A percentile compares a stretch with the other conserved stretches of the same genome.
phyloP scores from a whole-genome alignment of 2,329 filamentous ascomycete species.

The Talaromyces rugulosus region DNA sequence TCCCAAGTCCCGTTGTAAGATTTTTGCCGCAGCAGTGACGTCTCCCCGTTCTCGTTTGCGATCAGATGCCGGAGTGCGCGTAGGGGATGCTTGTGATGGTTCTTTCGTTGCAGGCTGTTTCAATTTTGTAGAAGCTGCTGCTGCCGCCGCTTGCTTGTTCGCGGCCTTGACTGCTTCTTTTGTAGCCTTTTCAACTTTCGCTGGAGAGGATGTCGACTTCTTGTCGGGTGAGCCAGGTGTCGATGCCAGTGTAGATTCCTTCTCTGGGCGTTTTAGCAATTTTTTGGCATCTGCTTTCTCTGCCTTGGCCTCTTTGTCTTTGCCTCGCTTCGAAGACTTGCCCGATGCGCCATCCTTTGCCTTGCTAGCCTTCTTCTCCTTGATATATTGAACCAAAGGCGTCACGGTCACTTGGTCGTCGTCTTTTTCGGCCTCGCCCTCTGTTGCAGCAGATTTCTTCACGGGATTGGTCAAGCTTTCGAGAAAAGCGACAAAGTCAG shows the following conservation, averaged over 20 bases:
- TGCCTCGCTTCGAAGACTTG: constrained; percentile 38
- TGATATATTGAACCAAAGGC: constrained; percentile 82
- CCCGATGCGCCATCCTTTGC: constrained; percentile 56
- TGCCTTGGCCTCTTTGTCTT: constrained; percentile 36
- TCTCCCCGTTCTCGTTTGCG: constrained; percentile 53
- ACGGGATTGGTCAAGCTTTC: constrained; percentile 76
- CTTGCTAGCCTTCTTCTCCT: constrained; percentile 83
- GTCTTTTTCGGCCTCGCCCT: constrained; percentile 48
- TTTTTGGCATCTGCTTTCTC: constrained; percentile 41
- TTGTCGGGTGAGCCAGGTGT: constrained; percentile 24
- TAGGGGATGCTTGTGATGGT: constrained; percentile 1
- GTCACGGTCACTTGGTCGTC: constrained; percentile 70
- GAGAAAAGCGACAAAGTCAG: constrained; percentile 91
- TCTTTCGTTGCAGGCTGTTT: constrained; percentile 20
- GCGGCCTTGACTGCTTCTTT: constrained; percentile 60
- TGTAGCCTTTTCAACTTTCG: constrained; percentile 52
- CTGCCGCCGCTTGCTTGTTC: constrained; percentile 36
- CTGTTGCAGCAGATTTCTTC: constrained; percentile 51
- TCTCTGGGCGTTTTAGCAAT: constrained; percentile 36
- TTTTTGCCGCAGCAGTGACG: constrained; percentile 51
- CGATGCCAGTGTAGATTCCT: constrained; percentile 23
- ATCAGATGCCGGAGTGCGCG: constrained; percentile 37
- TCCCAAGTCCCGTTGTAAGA: constrained; percentile 60
- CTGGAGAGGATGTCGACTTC: constrained; percentile 17
- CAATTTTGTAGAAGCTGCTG: constrained; percentile 20